Evolutionary conservation across 1,284 basidiomycete species (phyloP).

Genomic region (Malassezia sp.): DNA sequence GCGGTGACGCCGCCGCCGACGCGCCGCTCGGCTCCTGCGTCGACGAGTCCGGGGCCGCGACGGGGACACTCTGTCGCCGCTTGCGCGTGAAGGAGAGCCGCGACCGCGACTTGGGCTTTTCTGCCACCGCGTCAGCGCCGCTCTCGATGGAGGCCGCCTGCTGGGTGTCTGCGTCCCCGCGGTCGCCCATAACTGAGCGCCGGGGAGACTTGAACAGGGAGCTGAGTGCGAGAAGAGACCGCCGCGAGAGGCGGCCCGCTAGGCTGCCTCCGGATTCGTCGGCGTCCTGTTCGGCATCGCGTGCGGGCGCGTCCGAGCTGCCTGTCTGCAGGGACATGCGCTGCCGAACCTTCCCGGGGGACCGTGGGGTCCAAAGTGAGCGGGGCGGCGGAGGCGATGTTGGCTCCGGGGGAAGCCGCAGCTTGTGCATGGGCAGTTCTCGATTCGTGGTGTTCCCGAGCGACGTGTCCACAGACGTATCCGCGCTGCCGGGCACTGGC

Average conservation of each 20-base stretch:
- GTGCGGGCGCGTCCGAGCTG: too few relatives aligned
- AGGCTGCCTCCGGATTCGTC: constrained; percentile 6
- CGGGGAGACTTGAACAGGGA: constrained; percentile 11
- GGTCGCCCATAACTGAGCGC: background rate
- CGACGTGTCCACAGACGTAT: background rate
- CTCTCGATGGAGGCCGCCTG: background rate
- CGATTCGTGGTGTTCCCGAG: too few relatives aligned
- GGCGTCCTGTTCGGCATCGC: background rate
- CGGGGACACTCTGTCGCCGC: constrained; percentile 10
- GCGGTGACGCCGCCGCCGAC: background rate
- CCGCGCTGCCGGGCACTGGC: background rate
- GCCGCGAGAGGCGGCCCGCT: constrained; percentile 14
- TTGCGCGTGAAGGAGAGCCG: constrained; percentile 9
- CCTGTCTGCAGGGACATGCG: too few relatives aligned
- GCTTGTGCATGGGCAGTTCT: too few relatives aligned
- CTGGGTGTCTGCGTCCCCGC: background rate
- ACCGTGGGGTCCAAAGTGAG: too few relatives aligned
- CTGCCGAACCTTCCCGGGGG: too few relatives aligned
- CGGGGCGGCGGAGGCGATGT: too few relatives aligned
- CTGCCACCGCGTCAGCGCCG: too few relatives aligned
- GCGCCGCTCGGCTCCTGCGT: background rate
- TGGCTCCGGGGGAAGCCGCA: too few relatives aligned
- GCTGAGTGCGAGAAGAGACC: constrained; percentile 12
- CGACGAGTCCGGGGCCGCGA: background rate
- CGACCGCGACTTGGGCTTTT: constrained; percentile 5